Conservation (phyloP, 164 flowering plant species). For the Annona squamosa region DNA sequence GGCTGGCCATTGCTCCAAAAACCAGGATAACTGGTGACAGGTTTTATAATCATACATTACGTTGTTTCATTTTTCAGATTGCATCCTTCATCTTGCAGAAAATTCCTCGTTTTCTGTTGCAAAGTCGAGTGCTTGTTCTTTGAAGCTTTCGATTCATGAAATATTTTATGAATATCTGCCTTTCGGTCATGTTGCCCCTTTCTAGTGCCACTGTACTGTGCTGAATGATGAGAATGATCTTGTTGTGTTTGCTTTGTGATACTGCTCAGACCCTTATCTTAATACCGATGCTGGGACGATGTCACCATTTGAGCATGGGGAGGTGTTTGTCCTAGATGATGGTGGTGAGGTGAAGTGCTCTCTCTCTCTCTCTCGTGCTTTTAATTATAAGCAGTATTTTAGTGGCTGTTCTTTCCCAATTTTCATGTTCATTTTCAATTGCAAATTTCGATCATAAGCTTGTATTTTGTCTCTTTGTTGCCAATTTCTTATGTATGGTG, state of each 20-base stretch:
- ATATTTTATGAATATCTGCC: no score
- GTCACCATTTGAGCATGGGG: constrained; percentile 98
- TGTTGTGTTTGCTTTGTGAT: not conserved
- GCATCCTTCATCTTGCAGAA: no score
- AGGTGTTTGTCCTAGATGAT: constrained; percentile 89
- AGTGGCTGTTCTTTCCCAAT: not conserved
- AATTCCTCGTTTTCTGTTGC: no score
- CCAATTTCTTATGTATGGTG: not conserved
- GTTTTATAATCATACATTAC: no score
- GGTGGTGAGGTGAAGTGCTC: constrained; percentile 77
- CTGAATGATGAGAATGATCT: no score
- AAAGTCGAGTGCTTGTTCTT: no score
- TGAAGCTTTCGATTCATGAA: not conserved
- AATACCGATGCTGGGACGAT: constrained; percentile 97
- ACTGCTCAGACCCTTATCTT: constrained; percentile 76
- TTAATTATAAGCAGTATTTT: not conserved
- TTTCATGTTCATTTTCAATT: not conserved
- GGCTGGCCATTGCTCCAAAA: no score
- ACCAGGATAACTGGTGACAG: no score
- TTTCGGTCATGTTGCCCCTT: no score
- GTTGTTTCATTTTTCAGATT: no score
- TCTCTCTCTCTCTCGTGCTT: not conserved
- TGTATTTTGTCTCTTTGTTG: not conserved
- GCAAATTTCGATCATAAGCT: not conserved
- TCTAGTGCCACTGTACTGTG: no score